Conservation (phyloP, 1,284 basidiomycete genomes). For the Phellopilus nigrolimitatus region DNA sequence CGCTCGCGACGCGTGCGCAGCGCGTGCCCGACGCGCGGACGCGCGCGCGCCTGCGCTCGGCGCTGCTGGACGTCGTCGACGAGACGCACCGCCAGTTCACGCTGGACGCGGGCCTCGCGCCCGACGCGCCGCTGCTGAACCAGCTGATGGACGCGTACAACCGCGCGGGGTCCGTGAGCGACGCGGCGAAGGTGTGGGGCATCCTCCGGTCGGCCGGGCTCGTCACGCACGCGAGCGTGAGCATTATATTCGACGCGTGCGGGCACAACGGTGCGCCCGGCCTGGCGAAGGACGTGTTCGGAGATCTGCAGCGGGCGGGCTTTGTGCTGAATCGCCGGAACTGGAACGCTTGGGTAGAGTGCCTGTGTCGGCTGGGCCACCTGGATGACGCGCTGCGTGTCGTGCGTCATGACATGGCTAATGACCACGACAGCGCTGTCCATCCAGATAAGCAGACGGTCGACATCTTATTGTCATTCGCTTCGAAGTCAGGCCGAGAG, state of each 20-base stretch:
- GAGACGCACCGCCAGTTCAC: slow-evolving; percentile 76
- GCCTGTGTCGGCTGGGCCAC: slow-evolving; percentile 68
- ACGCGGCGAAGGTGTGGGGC: slow-evolving; percentile 81
- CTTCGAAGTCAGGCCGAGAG: slow-evolving; percentile 38
- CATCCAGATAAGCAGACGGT: slow-evolving; percentile 45
- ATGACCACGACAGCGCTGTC: slow-evolving; percentile 32
- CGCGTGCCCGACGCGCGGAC: slow-evolving; percentile 25
- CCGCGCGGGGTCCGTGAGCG: slow-evolving; percentile 61
- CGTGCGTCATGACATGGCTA: slow-evolving; percentile 63
- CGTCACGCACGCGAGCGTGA: slow-evolving; percentile 65
- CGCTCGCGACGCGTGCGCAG: slow-evolving; percentile 35
- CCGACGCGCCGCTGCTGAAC: slow-evolving; percentile 78
- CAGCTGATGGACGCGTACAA: slow-evolving; percentile 90
- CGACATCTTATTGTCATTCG: slow-evolving; percentile 51
- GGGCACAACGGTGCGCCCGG: slow-evolving; percentile 52
- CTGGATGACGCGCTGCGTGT: slow-evolving; percentile 67
- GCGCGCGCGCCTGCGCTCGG: not conserved
- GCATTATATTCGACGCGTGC: slow-evolving; percentile 83
- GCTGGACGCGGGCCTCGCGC: slow-evolving; percentile 69
- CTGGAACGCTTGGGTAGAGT: slow-evolving; percentile 85
- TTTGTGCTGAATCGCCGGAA: slow-evolving; percentile 56
- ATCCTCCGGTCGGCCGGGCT: slow-evolving; percentile 56
- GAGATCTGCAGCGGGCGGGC: slow-evolving; percentile 44
- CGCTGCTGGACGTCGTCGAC: slow-evolving; percentile 38
- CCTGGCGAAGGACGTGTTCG: slow-evolving; percentile 50